These are phyloP conservation scores for Calonectria pteridis DNA, from an alignment of 2,329 filamentous ascomycete genomes.

Conservation along the genomic window DNA sequence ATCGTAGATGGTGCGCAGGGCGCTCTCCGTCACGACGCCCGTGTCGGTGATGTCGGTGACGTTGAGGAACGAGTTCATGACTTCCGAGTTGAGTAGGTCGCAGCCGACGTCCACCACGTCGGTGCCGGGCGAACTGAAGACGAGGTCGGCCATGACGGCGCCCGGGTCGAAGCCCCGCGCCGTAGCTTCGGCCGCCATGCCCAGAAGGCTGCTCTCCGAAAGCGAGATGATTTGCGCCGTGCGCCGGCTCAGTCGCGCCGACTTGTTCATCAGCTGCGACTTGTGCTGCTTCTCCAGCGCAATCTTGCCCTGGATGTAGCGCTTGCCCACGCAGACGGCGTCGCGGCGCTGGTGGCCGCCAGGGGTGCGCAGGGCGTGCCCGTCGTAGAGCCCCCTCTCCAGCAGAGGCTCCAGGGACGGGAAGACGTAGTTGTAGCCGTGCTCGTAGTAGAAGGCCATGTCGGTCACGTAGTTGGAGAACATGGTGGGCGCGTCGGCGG, in stretches of 20 bases:
- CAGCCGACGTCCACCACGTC: constrained; percentile 41
- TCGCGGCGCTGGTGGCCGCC: constrained; percentile 37
- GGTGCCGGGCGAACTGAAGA: constrained; percentile 42
- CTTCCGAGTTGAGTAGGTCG: constrained; percentile 39
- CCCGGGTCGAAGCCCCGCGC: constrained; percentile 37
- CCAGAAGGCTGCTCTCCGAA: constrained; percentile 39
- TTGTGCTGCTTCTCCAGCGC: constrained; percentile 39
- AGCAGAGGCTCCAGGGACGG: constrained; percentile 35
- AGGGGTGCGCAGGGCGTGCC: constrained; percentile 33
- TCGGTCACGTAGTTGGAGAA: constrained; percentile 42
- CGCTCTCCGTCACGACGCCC: constrained; percentile 33
- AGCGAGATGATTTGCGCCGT: constrained; percentile 40
- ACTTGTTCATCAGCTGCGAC: constrained; percentile 28
- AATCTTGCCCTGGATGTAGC: constrained; percentile 41
- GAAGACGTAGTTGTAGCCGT: constrained; percentile 43
- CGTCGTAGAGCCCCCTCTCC: constrained; percentile 33
- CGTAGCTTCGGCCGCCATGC: constrained; percentile 39
- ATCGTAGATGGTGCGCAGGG: constrained; percentile 35
- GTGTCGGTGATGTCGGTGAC: constrained; percentile 37
- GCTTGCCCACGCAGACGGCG: constrained; percentile 35
- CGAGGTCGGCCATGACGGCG: constrained; percentile 40
- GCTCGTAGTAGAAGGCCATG: constrained; percentile 41
- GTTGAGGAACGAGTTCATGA: constrained; percentile 42
- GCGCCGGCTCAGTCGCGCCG: constrained; percentile 32
- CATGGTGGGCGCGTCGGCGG: constrained; percentile 37